Conservation (phyloP, 2,329 filamentous ascomycete species). For the Penicillium sp. region DNA sequence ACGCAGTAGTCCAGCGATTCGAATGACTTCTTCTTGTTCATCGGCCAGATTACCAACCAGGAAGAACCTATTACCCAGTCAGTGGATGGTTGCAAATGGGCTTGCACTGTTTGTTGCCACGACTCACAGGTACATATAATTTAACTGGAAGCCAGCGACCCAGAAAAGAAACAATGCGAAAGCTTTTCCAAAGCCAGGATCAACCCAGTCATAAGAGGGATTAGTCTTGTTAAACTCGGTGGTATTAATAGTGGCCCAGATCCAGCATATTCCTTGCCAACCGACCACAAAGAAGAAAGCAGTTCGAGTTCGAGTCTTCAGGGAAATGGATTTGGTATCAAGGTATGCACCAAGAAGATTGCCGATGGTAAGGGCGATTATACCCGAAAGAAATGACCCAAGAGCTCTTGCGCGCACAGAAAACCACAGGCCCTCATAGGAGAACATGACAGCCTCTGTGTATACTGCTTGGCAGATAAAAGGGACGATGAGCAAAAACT, state of each 20-base stretch:
- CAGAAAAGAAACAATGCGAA: conserved; percentile 72
- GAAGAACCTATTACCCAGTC: conserved; percentile 60
- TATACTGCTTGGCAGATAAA: conserved; percentile 75
- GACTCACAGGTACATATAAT: conserved; percentile 70
- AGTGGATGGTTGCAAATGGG: not conserved
- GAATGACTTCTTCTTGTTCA: conserved; percentile 66
- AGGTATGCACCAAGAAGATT: conserved; percentile 70
- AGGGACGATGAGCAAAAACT: conserved; percentile 67
- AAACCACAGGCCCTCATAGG: conserved; percentile 71
- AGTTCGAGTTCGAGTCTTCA: conserved; percentile 59
- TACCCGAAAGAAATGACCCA: conserved; percentile 71
- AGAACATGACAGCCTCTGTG: conserved; percentile 73
- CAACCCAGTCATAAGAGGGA: conserved; percentile 69
- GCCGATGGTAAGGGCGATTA: conserved; percentile 67
- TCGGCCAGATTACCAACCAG: conserved; percentile 68
- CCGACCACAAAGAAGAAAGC: conserved; percentile 57
- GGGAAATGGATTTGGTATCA: conserved; percentile 59
- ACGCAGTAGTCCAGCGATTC: conserved; percentile 69
- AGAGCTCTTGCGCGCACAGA: conserved; percentile 70
- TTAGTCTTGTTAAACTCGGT: conserved; percentile 61
- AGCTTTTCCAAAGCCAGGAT: conserved; percentile 65
- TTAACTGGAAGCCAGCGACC: conserved; percentile 70
- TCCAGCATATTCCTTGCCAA: conserved; percentile 72
- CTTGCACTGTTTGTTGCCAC: not conserved
- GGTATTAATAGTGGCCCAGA: conserved; percentile 70